phyloP scores from a whole-genome alignment of 495 filamentous ascomycete species.

The Tuber borchii region DNA sequence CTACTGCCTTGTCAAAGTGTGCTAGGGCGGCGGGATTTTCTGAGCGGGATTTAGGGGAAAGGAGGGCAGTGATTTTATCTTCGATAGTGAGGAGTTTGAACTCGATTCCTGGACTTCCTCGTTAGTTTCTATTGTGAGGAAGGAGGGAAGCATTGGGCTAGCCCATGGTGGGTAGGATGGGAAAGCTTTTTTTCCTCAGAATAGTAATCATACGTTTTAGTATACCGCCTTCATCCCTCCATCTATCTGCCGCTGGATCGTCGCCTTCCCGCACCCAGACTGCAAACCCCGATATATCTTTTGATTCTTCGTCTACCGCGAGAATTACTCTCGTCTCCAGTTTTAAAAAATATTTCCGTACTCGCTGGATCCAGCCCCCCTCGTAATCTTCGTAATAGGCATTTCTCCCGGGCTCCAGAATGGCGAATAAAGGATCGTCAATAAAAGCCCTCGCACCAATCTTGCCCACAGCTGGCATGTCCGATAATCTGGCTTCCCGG shows the following conservation, averaged over 20 bases:
- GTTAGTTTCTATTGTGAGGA: neutral
- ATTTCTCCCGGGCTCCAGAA: constrained; percentile 11
- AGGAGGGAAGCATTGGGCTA: neutral
- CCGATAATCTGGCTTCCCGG: constrained; percentile 17
- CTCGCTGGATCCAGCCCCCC: neutral
- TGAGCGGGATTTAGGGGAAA: constrained; percentile 9
- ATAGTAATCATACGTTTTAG: constrained; percentile 18
- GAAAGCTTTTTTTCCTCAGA: neutral
- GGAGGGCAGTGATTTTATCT: constrained; percentile 7
- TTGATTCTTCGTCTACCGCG: neutral
- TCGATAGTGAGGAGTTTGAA: constrained; percentile 11
- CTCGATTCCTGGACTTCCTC: constrained; percentile 15
- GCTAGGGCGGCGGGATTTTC: constrained; percentile 5
- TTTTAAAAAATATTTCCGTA: constrained; percentile 7
- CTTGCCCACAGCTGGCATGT: constrained; percentile 20
- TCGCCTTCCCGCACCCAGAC: constrained; percentile 21
- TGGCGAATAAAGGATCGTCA: constrained; percentile 17
- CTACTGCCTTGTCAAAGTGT: neutral
- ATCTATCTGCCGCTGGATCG: constrained; percentile 4
- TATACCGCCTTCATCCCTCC: neutral
- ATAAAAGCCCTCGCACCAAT: constrained; percentile 15
- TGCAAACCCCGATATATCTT: constrained; percentile 26
- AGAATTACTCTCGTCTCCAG: neutral
- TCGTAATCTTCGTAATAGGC: constrained; percentile 26
- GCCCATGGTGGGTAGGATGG: neutral